Conservation (phyloP, 176 grass and related monocot genomes). For the Coix lacrymajobi region DNA sequence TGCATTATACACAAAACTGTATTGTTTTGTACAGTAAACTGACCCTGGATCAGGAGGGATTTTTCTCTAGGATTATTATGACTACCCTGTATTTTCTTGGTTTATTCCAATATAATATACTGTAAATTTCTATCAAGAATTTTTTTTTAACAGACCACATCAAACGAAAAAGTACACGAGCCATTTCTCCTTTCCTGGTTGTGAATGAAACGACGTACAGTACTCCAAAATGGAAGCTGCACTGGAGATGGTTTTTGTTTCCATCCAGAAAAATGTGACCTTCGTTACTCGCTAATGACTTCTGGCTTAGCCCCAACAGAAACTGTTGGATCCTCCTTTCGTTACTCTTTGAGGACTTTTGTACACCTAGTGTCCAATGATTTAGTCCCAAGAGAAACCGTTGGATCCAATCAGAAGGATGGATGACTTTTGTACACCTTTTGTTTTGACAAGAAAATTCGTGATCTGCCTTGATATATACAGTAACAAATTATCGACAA, state of each 20-base stretch:
- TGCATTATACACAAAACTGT: constrained; percentile 32
- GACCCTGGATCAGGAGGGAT: not conserved
- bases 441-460: no score
- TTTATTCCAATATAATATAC: not conserved
- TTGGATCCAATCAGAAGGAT: constrained; percentile 11
- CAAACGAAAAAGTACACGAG: not conserved
- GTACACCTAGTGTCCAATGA: no score
- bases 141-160: not conserved
- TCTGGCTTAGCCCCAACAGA: no score
- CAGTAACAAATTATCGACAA: no score
- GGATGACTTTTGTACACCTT: no score
- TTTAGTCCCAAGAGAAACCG: no score
- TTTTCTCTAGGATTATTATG: not conserved
- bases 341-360: no score
- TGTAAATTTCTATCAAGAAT: not conserved
- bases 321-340: no score
- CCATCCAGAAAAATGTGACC: not conserved
- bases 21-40: constrained; percentile 48
- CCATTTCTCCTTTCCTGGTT: not conserved
- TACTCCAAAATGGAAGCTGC: not conserved
- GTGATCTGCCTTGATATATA: no score
- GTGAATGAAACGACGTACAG: not conserved
- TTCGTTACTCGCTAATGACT: no score
- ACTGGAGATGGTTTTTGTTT: not conserved
- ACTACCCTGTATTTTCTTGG: not conserved